Base-by-base conservation (phyloP, 2,329 filamentous ascomycete species). In the Saccharata proteae region DNA sequence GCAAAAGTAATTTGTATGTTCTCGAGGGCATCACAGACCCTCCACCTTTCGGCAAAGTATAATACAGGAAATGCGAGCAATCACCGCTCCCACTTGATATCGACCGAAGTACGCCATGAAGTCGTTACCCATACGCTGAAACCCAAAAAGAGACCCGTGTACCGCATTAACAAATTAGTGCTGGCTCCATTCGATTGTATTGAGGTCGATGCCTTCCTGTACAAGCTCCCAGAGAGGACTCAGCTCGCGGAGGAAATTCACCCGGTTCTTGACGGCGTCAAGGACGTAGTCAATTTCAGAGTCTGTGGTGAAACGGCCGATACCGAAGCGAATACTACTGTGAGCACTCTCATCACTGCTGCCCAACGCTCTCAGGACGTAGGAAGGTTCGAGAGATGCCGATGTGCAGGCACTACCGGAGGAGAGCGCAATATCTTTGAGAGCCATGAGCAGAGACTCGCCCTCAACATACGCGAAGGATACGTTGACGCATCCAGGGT, bases 381-480 rank as follows among this genome's bases (percentile, higher is more conserved):
- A 98, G 55, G 83, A 93, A 11, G 90, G 90, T 57, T 98, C 90
- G 19, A 98, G 65, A 1, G 90, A 98, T 0, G 90, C 90, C 4
- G 88, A 96, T 2, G 90, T 98, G 61, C 90, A 98, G 5, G 90
- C 90, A 49, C 85, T 94, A 35, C 90, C 90, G 0, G 90, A 98
- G 5, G 88, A 96, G 20, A 98, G 65, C 0, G 90, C 90, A 57
- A 98, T 94, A 45, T 98, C 90, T 61, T 98, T 98, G 26, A 98
- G 64, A 0, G 90, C 90, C 90, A 98, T 98, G 40, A 98, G 70
- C 1, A 98, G 77, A 3, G 90, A 96, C 60, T 98, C 90, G 43
- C 90, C 90, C 60, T 98, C 90, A 4, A 98, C 85, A 49, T 98
- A 98, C 19, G 90, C 88, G 51, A 98, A 98, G 0, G 90, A 98